These are phyloP conservation scores for Taphrina flavorubra DNA, from an alignment of 1,139 yeast genomes.

Conservation along the genomic window DNA sequence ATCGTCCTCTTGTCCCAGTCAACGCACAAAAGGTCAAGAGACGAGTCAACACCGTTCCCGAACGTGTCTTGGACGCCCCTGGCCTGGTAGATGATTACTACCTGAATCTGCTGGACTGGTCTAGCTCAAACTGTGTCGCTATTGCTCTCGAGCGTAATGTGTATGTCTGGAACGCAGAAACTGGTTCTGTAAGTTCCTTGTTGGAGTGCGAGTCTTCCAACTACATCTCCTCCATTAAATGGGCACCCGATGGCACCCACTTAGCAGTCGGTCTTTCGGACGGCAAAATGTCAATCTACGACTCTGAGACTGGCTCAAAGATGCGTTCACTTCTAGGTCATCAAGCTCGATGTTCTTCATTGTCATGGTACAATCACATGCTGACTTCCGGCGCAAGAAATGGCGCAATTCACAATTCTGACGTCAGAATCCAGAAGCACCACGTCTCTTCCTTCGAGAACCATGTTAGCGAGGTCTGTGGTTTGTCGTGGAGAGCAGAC, in stretches of 20 bases:
- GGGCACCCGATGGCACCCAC: slow-evolving; percentile 93
- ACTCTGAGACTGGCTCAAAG: slow-evolving; percentile 74
- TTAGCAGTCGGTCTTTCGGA: slow-evolving; percentile 83
- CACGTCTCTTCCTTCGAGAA: slow-evolving; percentile 63
- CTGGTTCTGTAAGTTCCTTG: slow-evolving; percentile 76
- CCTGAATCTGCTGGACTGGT: slow-evolving; percentile 87
- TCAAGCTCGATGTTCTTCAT: slow-evolving; percentile 77
- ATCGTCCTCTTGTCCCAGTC: slow-evolving; percentile 51
- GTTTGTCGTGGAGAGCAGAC: slow-evolving; percentile 82
- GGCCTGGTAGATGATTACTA: slow-evolving; percentile 93
- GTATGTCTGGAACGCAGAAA: slow-evolving; percentile 89
- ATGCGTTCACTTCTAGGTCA: slow-evolving; percentile 79
- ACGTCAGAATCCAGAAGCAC: slow-evolving; percentile 87
- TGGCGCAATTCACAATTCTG: slow-evolving; percentile 86
- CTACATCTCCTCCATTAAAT: slow-evolving; percentile 73
- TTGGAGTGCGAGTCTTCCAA: slow-evolving; percentile 59
- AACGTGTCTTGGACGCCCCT: slow-evolving; percentile 94
- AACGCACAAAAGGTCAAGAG: slow-evolving; percentile 57
- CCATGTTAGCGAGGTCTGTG: slow-evolving; percentile 92
- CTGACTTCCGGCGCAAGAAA: slow-evolving; percentile 82
- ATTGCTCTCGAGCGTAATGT: slow-evolving; percentile 85
- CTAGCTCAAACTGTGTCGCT: slow-evolving; percentile 78
- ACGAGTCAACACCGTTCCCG: slow-evolving; percentile 86
- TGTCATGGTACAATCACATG: slow-evolving; percentile 83
- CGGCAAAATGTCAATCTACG: slow-evolving; percentile 93